Conservation (phyloP, 257 asterid genomes). For the Ajuga chamaepitys region DNA sequence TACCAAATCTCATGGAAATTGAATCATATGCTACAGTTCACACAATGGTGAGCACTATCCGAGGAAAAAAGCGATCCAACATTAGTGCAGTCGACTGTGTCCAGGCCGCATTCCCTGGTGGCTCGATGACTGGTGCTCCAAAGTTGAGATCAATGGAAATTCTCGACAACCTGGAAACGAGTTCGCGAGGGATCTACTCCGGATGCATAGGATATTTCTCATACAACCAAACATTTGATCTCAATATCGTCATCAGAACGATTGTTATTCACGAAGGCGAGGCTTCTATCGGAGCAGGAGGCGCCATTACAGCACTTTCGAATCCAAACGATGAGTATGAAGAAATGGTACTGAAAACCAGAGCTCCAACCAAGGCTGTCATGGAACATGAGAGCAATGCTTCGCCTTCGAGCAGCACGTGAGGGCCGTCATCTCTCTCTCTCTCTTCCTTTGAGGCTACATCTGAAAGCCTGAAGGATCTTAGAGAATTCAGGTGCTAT, state of each 20-base stretch:
- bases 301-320: conserved; percentile 91
- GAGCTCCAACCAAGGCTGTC: conserved; percentile 74
- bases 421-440: no score
- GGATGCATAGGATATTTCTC: conserved; percentile 95
- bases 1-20: conserved; percentile 88
- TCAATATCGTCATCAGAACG: conserved; percentile 81
- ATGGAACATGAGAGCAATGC: conserved; percentile 25
- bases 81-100: conserved; percentile 69
- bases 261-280: conserved; percentile 63
- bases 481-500: not conserved
- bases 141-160: conserved; percentile 92
- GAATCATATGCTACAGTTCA: conserved; percentile 95
- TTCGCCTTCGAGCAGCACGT: not conserved
- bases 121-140: conserved; percentile 99
- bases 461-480: no score
- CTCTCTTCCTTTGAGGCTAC: no score
- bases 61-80: conserved; percentile 54
- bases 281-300: conserved; percentile 92
- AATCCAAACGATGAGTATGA: conserved; percentile 74
- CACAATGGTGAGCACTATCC: conserved; percentile 94
- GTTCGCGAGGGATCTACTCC: conserved; percentile 87
- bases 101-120: conserved; percentile 93
- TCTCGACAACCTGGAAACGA: conserved; percentile 72
- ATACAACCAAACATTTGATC: conserved; percentile 85
- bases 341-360: conserved; percentile 81